A percentile compares a stretch with the other conserved stretches of the same genome.
Conservation (phyloP, 2,329 filamentous ascomycete genomes). For the Colletotrichum gigasporum region DNA sequence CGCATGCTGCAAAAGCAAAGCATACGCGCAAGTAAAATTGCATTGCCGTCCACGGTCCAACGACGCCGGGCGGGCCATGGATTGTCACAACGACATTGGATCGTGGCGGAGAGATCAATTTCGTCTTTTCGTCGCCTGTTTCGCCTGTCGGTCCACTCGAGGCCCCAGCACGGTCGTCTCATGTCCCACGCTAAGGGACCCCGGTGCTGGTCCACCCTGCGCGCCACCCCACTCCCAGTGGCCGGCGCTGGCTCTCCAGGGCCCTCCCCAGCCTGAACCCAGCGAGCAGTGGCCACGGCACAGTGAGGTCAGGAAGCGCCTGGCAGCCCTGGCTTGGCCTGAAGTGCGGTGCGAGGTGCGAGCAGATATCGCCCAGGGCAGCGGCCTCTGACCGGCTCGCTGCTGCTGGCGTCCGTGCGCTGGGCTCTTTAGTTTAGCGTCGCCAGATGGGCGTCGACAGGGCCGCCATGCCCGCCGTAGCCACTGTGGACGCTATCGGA, state of each 20-base stretch:
- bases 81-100: constrained; percentile 29
- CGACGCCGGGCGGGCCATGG: constrained; percentile 11
- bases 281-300: not conserved
- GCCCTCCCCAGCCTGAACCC: not conserved
- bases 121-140: constrained; percentile 30
- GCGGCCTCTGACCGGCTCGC: constrained; percentile 12
- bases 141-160: constrained; percentile 24
- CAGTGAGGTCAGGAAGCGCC: constrained; percentile 3
- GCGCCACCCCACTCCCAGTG: not conserved
- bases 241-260: not conserved
- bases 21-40: constrained; percentile 21
- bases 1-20: constrained; percentile 26
- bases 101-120: constrained; percentile 29
- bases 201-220: not conserved
- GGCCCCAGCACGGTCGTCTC: constrained; percentile 23
- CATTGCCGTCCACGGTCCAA: constrained; percentile 21
- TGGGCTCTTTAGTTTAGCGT: constrained; percentile 26
- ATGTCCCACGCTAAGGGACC: constrained; percentile 25
- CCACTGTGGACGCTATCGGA: not conserved
- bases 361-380: not conserved
- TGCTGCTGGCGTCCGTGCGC: constrained; percentile 23
- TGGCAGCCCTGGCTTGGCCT: not conserved
- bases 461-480: not conserved
- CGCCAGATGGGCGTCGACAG: not conserved
- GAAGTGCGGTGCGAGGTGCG: not conserved